Evolutionary conservation across 176 grass and related monocot species (phyloP), one percentile per base, ranked within the genome.

Genomic region (Guadua angustifolia): DNA sequence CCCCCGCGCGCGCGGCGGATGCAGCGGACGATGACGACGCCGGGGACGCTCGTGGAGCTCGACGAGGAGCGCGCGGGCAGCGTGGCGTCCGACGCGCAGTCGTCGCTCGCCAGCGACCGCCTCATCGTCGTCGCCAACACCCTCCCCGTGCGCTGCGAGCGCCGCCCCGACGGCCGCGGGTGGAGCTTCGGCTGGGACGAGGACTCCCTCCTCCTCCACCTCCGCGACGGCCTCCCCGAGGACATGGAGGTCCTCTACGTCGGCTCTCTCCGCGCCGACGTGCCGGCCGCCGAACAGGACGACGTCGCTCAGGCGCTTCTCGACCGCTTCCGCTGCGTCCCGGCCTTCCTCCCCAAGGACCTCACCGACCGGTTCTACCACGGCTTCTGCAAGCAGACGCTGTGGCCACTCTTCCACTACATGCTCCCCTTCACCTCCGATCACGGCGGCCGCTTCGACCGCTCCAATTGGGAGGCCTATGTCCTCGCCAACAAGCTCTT

Each of bases 171-270:
- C 66, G 90, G 89, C 16, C 57, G 86, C 32, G 86, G 92, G 1
- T 94, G 88, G 92, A 63, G 2, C 80, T 91, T 94, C 86, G 15
- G 32, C 64, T 94, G 92, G 92, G 92, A 94, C 70, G 88, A 91
- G 79, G 92, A 94, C 86, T 88, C 88, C 55, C 92, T 94, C 22
- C 92, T 94, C 49, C 72, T 86, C 55, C 86, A 94, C 83, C 88
- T 94, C 75, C 89, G 89, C 64, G 92, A 88, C 65, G 92, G 92
- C 25, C 92, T 94, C 69, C 92, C 92, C 16, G 5, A 51, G 35
- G 92, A 93, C 69, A 93, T 93, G 91, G 91, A 93, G 85, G 91
- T 93, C 19, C 88, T 93, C 82, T 93, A 90, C 88, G 85, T 93
- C 50, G 91, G 91, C 78, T 93, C 91, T 46, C 91, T 93, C 79